Conservation (phyloP, 1,284 basidiomycete genomes). For the Ustilago crameri region DNA sequence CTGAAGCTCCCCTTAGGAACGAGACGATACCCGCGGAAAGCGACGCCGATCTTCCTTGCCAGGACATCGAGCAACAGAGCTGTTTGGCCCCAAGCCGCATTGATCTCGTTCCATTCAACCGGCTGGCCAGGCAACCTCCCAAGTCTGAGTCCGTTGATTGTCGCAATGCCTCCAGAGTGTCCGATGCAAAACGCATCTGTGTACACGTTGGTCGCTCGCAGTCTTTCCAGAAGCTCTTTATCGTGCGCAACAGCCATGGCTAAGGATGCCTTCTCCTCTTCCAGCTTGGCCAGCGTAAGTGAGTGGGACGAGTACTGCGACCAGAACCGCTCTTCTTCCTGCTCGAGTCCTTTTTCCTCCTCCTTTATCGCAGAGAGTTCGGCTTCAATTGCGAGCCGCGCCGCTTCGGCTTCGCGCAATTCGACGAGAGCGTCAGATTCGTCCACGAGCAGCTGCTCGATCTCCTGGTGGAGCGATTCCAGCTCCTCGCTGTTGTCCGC, state of each 20-base stretch:
- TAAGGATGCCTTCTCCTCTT: slow-evolving; percentile 77
- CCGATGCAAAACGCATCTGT: slow-evolving; percentile 99
- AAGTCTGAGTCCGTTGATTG: slow-evolving; percentile 92
- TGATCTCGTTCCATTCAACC: slow-evolving; percentile 97
- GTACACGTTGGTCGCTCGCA: slow-evolving; percentile 95
- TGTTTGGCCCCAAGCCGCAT: slow-evolving; percentile 97
- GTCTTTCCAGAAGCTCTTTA: slow-evolving; percentile 76
- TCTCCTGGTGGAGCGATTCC: slow-evolving; percentile 20
- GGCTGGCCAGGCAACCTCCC: slow-evolving; percentile 79
- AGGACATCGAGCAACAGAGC: slow-evolving; percentile 90
- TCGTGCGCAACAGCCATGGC: slow-evolving; percentile 73
- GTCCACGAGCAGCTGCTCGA: slow-evolving; percentile 41
- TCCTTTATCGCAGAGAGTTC: slow-evolving; percentile 79
- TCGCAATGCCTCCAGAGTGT: slow-evolving; percentile 87
- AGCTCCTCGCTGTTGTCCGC: slow-evolving; percentile 15
- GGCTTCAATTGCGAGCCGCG: slow-evolving; percentile 73
- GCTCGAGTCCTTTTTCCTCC: slow-evolving; percentile 79
- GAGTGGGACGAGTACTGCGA: slow-evolving; percentile 79
- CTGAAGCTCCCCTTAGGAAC: slow-evolving; percentile 60
- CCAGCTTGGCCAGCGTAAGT: slow-evolving; percentile 75
- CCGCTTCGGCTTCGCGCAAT: slow-evolving; percentile 54
- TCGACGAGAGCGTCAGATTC: slow-evolving; percentile 30
- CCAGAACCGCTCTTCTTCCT: slow-evolving; percentile 89
- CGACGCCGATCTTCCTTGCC: slow-evolving; percentile 40
- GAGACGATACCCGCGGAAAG: slow-evolving; percentile 47